A percentile compares a stretch with the other conserved stretches of the same genome.
Conservation (phyloP, 257 asterid genomes). For the Solanum pennellii region DNA sequence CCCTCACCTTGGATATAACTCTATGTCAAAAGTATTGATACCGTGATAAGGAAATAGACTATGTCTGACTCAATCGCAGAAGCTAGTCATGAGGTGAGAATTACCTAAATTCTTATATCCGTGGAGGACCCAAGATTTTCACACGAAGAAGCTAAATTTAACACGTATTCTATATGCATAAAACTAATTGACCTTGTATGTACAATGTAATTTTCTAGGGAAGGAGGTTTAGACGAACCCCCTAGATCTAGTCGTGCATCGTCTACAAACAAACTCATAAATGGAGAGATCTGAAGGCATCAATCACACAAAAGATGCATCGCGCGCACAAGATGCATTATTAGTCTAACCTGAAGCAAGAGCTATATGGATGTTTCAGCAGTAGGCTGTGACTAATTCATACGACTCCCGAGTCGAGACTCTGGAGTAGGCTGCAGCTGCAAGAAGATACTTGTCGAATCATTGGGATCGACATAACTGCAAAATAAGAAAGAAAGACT, state of each 20-base stretch:
- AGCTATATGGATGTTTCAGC: conserved; percentile 8
- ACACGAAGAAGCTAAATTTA: not conserved
- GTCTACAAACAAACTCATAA: not conserved
- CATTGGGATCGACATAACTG: conserved; percentile 93
- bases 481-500: not conserved
- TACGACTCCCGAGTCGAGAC: conserved; percentile 60
- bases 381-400: conserved; percentile 37
- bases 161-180: not conserved
- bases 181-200: not conserved
- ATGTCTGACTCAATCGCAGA: not conserved
- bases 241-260: not conserved
- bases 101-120: not conserved
- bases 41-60: not conserved
- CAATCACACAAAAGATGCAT: not conserved
- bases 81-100: not conserved
- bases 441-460: conserved; percentile 81
- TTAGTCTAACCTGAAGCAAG: not conserved
- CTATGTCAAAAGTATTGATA: not conserved
- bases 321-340: not conserved
- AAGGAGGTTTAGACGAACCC: no score
- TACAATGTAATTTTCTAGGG: not conserved
- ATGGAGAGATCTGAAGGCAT: not conserved
- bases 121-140: not conserved
- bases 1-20: not conserved
- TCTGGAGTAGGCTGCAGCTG: conserved; percentile 70